Evolutionary conservation across 139 green algal genomes (phyloP).

Genomic region (Zygnema cylindricum): DNA sequence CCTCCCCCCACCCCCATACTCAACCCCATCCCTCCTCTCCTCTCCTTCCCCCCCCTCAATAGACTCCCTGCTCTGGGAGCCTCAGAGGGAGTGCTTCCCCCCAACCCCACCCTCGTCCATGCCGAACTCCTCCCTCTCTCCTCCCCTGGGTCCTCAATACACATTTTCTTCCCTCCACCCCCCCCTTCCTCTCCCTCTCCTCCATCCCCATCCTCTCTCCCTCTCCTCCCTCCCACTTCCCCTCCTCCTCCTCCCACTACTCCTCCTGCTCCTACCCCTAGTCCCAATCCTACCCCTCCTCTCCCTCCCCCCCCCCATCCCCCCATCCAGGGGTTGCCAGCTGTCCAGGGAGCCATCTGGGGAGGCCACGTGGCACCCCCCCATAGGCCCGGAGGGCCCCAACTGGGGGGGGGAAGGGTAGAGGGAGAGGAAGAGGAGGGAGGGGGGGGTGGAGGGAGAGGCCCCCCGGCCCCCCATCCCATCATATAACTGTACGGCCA

Average conservation of each 20-base stretch:
- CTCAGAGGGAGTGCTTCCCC: not conserved
- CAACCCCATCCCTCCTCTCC: not conserved
- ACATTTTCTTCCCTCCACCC: not conserved
- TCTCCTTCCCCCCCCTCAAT: not conserved
- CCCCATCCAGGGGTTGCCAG: not conserved
- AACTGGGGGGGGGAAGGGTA: too few species aligned
- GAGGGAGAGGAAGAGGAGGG: not conserved
- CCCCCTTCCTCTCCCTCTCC: not conserved
- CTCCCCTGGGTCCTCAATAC: not conserved
- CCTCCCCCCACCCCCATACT: not conserved
- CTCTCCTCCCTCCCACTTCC: not conserved
- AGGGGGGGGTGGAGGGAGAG: not conserved
- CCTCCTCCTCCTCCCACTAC: too few species aligned
- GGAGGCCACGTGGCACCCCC: not conserved
- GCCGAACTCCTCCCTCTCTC: not conserved
- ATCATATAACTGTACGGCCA: not conserved
- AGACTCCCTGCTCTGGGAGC: too few species aligned
- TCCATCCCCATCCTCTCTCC: not conserved
- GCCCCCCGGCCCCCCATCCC: not conserved
- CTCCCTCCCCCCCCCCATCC: not conserved
- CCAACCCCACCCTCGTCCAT: not conserved
- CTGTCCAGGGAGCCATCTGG: not conserved
- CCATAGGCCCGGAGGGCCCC: not conserved
- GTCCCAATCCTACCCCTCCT: too few species aligned
- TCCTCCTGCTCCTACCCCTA: not conserved